phyloP scores from a whole-genome alignment of 2,329 filamentous ascomycete genomes.

The Septoria petroselini region DNA sequence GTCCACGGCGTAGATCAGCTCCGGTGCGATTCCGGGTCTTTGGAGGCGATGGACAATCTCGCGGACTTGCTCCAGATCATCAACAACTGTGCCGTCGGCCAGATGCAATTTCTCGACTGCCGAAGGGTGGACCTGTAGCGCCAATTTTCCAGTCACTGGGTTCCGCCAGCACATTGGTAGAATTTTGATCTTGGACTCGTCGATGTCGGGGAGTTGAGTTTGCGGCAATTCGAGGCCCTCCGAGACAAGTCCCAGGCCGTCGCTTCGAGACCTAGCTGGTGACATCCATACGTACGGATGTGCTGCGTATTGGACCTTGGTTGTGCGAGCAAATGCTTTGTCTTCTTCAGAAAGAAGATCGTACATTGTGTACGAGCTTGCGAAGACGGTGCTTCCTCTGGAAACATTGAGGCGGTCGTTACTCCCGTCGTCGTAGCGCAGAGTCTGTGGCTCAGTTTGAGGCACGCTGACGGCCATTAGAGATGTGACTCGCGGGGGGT shows the following conservation, averaged over 20 bases:
- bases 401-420: conserved; percentile 65
- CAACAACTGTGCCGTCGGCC: conserved; percentile 64
- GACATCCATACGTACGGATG: conserved; percentile 85
- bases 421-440: conserved; percentile 70
- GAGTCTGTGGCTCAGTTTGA: conserved; percentile 60
- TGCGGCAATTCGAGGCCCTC: conserved; percentile 61
- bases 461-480: conserved; percentile 73
- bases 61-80: conserved; percentile 63
- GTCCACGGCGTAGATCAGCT: conserved; percentile 68
- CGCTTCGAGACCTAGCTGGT: conserved; percentile 61
- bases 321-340: conserved; percentile 64
- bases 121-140: conserved; percentile 71
- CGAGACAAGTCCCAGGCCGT: conserved; percentile 68
- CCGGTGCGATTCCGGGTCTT: conserved; percentile 67
- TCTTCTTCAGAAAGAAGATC: conserved; percentile 63
- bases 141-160: conserved; percentile 64
- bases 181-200: conserved; percentile 64
- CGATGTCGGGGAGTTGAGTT: conserved; percentile 62
- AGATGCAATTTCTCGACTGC: conserved; percentile 68
- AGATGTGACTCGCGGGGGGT: conserved; percentile 70
- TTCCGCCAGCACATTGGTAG: conserved; percentile 77
- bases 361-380: conserved; percentile 68
- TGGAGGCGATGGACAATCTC: conserved; percentile 70
- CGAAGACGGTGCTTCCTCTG: conserved; percentile 74
- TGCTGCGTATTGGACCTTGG: conserved; percentile 69